Conservation (phyloP, 805 yeast genomes). For the Wickerhamiella shivajii region DNA sequence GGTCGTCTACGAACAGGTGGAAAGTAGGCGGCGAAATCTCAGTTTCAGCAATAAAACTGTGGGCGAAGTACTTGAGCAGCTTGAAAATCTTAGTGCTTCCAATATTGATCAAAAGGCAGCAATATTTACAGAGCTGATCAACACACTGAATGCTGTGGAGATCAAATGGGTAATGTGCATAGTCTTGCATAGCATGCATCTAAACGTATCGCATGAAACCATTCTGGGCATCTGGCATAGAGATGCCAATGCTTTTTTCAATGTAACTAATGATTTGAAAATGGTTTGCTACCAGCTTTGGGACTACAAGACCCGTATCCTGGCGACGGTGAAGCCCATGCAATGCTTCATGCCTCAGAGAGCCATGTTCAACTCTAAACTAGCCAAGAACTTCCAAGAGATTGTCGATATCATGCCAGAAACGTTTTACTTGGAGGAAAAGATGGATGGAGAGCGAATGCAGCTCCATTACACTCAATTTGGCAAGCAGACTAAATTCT, state of each 20-base stretch:
- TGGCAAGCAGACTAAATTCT: constrained; percentile 35
- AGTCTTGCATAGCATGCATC: constrained; percentile 32
- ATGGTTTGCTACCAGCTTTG: constrained; percentile 43
- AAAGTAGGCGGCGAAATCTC: constrained; percentile 32
- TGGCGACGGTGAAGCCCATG: constrained; percentile 30
- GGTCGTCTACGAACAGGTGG: constrained; percentile 35
- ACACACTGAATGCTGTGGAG: constrained; percentile 44
- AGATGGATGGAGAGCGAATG: constrained; percentile 85
- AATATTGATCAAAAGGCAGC: constrained; percentile 29
- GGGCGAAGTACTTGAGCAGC: constrained; percentile 33
- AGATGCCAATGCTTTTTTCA: constrained; percentile 50
- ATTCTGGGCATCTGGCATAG: constrained; percentile 61
- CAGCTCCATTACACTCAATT: constrained; percentile 50
- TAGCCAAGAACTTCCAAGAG: constrained; percentile 37
- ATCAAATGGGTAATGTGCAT: constrained; percentile 55
- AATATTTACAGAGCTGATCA: constrained; percentile 36
- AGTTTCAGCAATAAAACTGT: constrained; percentile 30
- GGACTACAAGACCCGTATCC: constrained; percentile 35
- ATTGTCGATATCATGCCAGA: constrained; percentile 26
- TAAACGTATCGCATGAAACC: constrained; percentile 46
- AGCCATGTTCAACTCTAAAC: constrained; percentile 39
- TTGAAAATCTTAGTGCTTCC: constrained; percentile 32
- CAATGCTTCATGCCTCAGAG: constrained; percentile 65
- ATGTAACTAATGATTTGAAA: constrained; percentile 50
- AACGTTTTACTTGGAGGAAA: constrained; percentile 71